Evolutionary conservation across 2,329 filamentous ascomycete genomes (phyloP).

Genomic region (Coleophoma cylindrospora): DNA sequence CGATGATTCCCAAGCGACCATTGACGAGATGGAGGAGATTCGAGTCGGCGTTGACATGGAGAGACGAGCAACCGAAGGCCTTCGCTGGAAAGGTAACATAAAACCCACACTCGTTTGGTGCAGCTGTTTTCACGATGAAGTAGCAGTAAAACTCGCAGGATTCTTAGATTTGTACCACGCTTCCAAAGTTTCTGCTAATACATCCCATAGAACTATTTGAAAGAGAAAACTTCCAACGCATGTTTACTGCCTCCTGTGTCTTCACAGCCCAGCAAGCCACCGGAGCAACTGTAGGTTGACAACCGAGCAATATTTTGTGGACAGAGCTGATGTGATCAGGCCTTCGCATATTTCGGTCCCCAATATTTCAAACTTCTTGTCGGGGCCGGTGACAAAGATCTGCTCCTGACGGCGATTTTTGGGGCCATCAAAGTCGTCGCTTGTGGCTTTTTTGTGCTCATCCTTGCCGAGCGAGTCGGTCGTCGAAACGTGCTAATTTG

Average conservation of each 20-base stretch:
- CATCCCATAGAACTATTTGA: constrained; percentile 5
- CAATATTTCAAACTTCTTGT: constrained; percentile 44
- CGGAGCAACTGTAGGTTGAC: constrained; percentile 35
- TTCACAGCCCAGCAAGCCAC: constrained; percentile 34
- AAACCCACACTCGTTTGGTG: background rate
- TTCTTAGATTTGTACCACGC: too few relatives aligned
- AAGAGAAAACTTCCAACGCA: constrained; percentile 18
- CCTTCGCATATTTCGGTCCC: constrained; percentile 45
- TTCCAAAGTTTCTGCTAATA: too few relatives aligned
- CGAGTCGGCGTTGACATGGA: constrained; percentile 42
- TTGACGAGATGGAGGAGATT: constrained; percentile 36
- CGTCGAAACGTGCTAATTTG: constrained; percentile 34
- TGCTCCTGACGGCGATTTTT: constrained; percentile 47
- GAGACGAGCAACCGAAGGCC: constrained; percentile 34
- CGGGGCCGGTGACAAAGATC: constrained; percentile 39
- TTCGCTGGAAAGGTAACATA: constrained; percentile 15
- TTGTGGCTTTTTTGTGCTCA: constrained; percentile 45
- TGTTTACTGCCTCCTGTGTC: constrained; percentile 3
- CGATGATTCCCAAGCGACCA: constrained; percentile 31
- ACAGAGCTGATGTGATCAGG: background rate
- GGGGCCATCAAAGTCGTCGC: constrained; percentile 45
- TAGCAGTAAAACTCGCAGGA: too few relatives aligned
- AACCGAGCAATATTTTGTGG: background rate
- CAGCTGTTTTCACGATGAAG: background rate
- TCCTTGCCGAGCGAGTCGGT: constrained; percentile 43